A percentile compares a stretch with the other conserved stretches of the same genome.
Evolutionary conservation across 1,284 basidiomycete genomes (phyloP).

Genomic region (Porodaedalea pini): DNA sequence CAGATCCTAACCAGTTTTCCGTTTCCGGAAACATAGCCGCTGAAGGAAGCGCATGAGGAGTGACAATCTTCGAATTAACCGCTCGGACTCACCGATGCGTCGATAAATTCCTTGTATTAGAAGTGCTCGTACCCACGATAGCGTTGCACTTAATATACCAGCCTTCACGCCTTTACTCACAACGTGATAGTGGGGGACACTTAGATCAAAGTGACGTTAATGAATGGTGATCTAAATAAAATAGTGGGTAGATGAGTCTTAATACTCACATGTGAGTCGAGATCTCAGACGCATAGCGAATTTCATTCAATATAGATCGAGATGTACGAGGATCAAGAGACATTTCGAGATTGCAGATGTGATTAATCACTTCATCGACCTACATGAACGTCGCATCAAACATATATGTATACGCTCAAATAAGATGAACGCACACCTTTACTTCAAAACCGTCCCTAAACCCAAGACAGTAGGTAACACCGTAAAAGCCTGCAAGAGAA

Average conservation of each 20-base stretch:
- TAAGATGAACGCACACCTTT: no score
- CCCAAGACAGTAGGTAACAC: conserved; percentile 55
- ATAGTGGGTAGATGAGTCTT: not conserved
- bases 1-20: conserved; percentile 49
- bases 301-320: conserved; percentile 36
- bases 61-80: not conserved
- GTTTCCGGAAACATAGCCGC: conserved; percentile 57
- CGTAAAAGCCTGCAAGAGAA: conserved; percentile 48
- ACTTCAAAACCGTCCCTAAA: conserved; percentile 58
- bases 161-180: conserved; percentile 38
- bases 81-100: conserved; percentile 38
- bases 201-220: conserved; percentile 26
- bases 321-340: conserved; percentile 34
- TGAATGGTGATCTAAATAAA: not conserved
- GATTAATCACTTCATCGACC: conserved; percentile 46
- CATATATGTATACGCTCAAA: no score
- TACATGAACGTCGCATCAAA: no score
- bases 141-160: conserved; percentile 32
- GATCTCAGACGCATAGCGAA: conserved; percentile 39
- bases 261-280: conserved; percentile 60
- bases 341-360: conserved; percentile 47
- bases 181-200: conserved; percentile 59
- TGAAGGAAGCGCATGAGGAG: conserved; percentile 22
- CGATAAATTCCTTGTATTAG: conserved; percentile 58
- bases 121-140: conserved; percentile 43